Percentiles rank a stretch among this genome's conserved stretches.
phyloP scores from a whole-genome alignment of 345 rosid species.

The Rhizophora apiculata region DNA sequence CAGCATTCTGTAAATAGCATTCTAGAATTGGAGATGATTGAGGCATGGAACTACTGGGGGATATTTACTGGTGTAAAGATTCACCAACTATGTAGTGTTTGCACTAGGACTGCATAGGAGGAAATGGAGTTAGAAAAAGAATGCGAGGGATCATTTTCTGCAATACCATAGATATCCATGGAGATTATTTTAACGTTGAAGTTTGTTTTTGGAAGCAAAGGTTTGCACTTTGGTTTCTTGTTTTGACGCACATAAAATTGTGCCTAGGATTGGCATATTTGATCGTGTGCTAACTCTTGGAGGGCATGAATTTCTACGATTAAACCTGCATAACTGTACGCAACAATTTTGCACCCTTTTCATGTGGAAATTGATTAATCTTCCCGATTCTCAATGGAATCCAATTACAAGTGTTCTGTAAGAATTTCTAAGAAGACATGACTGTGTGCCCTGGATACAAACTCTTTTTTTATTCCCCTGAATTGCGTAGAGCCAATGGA shows the following conservation, averaged over 20 bases:
- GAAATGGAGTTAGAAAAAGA: neutral
- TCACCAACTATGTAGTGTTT: neutral
- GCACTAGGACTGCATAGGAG: conserved; percentile 15
- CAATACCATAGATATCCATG: neutral
- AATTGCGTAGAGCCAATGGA: neutral
- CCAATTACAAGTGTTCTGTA: no score
- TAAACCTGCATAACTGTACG: no score
- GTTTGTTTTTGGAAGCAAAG: neutral
- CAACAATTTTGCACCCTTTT: no score
- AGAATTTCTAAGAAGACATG: neutral
- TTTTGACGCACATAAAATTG: neutral
- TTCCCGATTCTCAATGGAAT: no score
- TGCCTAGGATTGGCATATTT: neutral
- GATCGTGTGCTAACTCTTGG: no score
- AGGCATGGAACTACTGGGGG: conserved; percentile 6
- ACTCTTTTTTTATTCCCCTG: neutral
- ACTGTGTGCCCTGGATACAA: neutral
- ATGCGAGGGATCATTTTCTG: neutral
- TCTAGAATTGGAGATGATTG: conserved; percentile 16
- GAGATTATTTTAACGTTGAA: neutral
- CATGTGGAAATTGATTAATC: no score
- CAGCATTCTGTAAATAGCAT: conserved; percentile 26
- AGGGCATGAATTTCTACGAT: no score
- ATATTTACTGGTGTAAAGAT: conserved; percentile 20
- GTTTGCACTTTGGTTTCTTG: neutral